These are phyloP conservation scores for Melanomma pulvis-pyrius DNA, from an alignment of 495 filamentous ascomycete species.

Conservation along the genomic window DNA sequence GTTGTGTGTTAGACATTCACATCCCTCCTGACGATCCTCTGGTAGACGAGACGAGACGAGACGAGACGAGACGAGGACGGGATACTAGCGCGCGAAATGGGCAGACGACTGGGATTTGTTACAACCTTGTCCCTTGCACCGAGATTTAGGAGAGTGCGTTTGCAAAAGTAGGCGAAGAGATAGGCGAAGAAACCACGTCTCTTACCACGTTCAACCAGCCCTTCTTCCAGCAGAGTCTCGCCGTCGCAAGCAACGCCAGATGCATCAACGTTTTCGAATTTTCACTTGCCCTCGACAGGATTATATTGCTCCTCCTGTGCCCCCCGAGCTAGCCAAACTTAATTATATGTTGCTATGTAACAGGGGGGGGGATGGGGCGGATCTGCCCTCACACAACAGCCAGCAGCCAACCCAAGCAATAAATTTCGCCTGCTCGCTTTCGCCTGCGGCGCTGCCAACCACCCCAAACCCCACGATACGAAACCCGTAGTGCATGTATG, in stretches of 20 bases:
- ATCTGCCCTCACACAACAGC: background rate
- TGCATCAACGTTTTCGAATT: too few relatives aligned
- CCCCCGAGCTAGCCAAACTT: too few relatives aligned
- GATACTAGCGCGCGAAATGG: background rate
- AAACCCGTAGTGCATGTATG: background rate
- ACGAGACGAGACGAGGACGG: background rate
- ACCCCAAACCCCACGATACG: constrained; percentile 21
- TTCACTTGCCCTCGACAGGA: too few relatives aligned
- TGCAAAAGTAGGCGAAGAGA: background rate
- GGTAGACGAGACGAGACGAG: too few relatives aligned
- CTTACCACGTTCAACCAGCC: too few relatives aligned
- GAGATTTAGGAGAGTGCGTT: background rate
- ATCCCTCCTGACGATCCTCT: constrained; percentile 4
- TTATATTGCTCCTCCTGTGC: too few relatives aligned
- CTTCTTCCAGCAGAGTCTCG: too few relatives aligned
- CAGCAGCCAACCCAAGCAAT: background rate
- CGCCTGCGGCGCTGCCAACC: background rate
- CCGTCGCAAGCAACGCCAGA: too few relatives aligned
- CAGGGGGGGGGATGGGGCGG: too few relatives aligned
- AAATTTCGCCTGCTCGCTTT: background rate
- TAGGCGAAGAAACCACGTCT: background rate
- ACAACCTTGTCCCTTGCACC: background rate
- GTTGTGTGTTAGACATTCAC: background rate
- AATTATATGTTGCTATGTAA: too few relatives aligned
- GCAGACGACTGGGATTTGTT: background rate